Evolutionary conservation across 2,329 filamentous ascomycete genomes (phyloP), one percentile per base, ranked within the genome.

Genomic region (Arachnomyces sp.): DNA sequence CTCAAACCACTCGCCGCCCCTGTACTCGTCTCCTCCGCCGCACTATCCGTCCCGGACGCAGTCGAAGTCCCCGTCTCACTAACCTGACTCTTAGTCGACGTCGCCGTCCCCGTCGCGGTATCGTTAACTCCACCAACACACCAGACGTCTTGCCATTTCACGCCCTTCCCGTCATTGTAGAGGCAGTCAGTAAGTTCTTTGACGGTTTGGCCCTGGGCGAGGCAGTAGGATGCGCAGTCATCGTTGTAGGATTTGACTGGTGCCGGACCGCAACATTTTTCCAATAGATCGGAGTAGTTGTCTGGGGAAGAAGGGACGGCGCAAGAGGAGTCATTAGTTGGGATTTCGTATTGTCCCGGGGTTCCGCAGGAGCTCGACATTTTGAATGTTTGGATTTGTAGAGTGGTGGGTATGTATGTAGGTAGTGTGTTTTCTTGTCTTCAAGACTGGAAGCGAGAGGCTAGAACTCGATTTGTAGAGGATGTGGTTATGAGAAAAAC

Each of bases 91-190:
- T 40, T 29, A 33, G 42, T 47, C 17, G 46, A 49, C 13, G 40
- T 44, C 3, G 40, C 36, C 4, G 46, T 50, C 14, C 42, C 44
- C 3, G 50, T 54, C 15, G 52, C 52, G 4, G 49, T 53, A 3
- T 40, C 48, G 42, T 50, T 53, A 11, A 39, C 45, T n/a, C 32
- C 16, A 1, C 50, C 48, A 17, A 40, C 34, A 15, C 52, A 57
- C 50, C 52, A 57, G 3, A 55, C 53, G 39, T 56, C 50, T 11
- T 48, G 39, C 46, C 50, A 56, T 1, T 39, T 36, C 2, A 57
- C 46, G 1, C 48, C 48, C 21, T 25, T 25, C 9, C 21, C 21
- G 1, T 45, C 46, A 3, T 51, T 38, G 28, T 52, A 57, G 3
- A 57, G 44, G 31, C 54, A 57, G 7, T 50, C 36, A 2, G 45